phyloP scores from a whole-genome alignment of 495 filamentous ascomycete genomes.

The Neurospora intermedia region DNA sequence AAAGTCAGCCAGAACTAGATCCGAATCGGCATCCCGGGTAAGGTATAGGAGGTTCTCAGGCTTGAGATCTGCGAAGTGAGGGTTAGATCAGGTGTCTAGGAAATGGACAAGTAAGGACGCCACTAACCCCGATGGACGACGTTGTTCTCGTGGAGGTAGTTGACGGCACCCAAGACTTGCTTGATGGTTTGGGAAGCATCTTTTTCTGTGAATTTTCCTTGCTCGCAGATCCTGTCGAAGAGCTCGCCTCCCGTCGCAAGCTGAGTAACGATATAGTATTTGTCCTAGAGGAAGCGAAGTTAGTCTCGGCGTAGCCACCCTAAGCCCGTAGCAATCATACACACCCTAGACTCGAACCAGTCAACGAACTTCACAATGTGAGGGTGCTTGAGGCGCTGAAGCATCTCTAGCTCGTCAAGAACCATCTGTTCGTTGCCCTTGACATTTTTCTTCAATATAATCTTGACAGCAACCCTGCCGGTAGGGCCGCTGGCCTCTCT shows the following conservation, averaged over 20 bases:
- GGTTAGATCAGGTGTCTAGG: neutral
- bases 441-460: slow-evolving; percentile 99
- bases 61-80: slow-evolving; percentile 64
- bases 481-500: slow-evolving; percentile 76
- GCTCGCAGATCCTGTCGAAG: slow-evolving; percentile 97
- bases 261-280: slow-evolving; percentile 99
- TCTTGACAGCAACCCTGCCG: slow-evolving; percentile 93
- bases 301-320: slow-evolving; percentile 1
- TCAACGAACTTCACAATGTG: slow-evolving; percentile 98
- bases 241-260: slow-evolving; percentile 93
- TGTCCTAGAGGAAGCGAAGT: slow-evolving; percentile 55
- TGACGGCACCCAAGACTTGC: slow-evolving; percentile 87
- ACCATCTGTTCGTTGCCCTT: slow-evolving; percentile 98
- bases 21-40: slow-evolving; percentile 61
- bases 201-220: slow-evolving; percentile 98
- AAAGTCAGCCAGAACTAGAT: slow-evolving; percentile 91
- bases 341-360: slow-evolving; percentile 94
- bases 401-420: slow-evolving; percentile 88
- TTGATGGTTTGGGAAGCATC: slow-evolving; percentile 94
- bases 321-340: slow-evolving; percentile 8
- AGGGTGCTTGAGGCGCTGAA: slow-evolving; percentile 81
- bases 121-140: slow-evolving; percentile 85
- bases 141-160: slow-evolving; percentile 90
- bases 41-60: slow-evolving; percentile 96
- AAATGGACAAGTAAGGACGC: neutral